Percentiles rank a stretch among this genome's conserved stretches.
These are phyloP conservation scores for Periglandula ipomoeae DNA, from an alignment of 2,329 filamentous ascomycete genomes.

Conservation along the genomic window DNA sequence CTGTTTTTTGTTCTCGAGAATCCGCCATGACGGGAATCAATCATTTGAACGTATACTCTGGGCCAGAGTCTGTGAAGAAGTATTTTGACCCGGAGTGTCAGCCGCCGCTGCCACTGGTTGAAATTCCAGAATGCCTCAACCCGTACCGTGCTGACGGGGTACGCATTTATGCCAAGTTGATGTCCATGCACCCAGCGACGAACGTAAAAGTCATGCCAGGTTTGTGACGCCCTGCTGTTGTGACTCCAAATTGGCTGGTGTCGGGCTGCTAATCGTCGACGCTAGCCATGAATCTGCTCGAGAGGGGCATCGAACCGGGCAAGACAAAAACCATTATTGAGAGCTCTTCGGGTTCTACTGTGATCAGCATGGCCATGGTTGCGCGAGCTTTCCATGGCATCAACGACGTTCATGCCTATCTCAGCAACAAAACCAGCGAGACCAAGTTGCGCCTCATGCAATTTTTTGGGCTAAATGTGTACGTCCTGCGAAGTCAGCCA, in stretches of 20 bases:
- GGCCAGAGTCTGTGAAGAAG: slow-evolving; percentile 43
- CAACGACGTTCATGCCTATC: slow-evolving; percentile 31
- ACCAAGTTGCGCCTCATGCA: slow-evolving; percentile 23
- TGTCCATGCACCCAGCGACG: slow-evolving; percentile 51
- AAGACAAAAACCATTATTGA: slow-evolving; percentile 47
- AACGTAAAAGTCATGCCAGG: slow-evolving; percentile 52
- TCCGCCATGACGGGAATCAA: slow-evolving; percentile 17
- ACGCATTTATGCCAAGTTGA: slow-evolving; percentile 56
- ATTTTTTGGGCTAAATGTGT: slow-evolving; percentile 25
- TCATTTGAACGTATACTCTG: slow-evolving; percentile 43
- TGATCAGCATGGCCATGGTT: slow-evolving; percentile 43
- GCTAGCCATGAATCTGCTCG: slow-evolving; percentile 36
- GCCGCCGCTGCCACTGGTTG: slow-evolving; percentile 50
- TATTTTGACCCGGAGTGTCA: slow-evolving; percentile 50
- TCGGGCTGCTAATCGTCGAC: neutral
- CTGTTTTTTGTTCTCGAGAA: neutral
- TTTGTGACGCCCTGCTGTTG: neutral
- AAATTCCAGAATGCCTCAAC: slow-evolving; percentile 47
- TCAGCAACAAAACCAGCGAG: slow-evolving; percentile 38
- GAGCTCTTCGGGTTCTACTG: slow-evolving; percentile 52
- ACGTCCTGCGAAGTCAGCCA: neutral
- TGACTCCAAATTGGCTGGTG: neutral
- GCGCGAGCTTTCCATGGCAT: slow-evolving; percentile 27
- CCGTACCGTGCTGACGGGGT: slow-evolving; percentile 47
- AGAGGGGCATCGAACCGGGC: slow-evolving; percentile 32